Conservation (phyloP, 2,329 filamentous ascomycete genomes). For the Cercospora janseana region DNA sequence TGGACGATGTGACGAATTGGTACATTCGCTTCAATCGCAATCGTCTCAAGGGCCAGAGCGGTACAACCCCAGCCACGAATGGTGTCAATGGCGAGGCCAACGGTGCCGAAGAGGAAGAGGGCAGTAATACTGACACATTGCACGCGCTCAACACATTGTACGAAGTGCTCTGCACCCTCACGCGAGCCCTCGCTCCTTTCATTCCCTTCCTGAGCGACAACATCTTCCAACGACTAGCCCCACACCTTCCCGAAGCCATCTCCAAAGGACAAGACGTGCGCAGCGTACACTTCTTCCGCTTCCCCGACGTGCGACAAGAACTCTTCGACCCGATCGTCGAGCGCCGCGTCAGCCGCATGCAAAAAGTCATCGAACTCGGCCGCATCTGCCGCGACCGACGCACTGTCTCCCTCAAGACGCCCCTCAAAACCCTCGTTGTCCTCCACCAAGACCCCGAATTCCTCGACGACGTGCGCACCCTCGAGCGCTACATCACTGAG, state of each 20-base stretch:
- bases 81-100: conserved; percentile 25
- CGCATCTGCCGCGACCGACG: conserved; percentile 82
- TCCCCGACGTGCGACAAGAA: conserved; percentile 83
- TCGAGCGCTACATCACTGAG: conserved; percentile 85
- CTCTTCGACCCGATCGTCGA: conserved; percentile 85
- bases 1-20: conserved; percentile 98
- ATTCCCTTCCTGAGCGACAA: conserved; percentile 93
- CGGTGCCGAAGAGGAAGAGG: conserved; percentile 58
- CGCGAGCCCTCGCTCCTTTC: conserved; percentile 86
- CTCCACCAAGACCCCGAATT: conserved; percentile 82
- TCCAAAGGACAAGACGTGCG: conserved; percentile 66
- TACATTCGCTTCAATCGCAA: conserved; percentile 94
- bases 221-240: conserved; percentile 81
- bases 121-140: conserved; percentile 72
- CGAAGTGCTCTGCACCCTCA: conserved; percentile 86
- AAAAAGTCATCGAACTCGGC: conserved; percentile 88
- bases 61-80: conserved; percentile 23
- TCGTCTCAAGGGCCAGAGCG: conserved; percentile 69
- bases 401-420: conserved; percentile 83
- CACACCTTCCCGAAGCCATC: conserved; percentile 72
- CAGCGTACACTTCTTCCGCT: conserved; percentile 88
- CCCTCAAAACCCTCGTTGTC: conserved; percentile 83
- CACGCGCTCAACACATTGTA: conserved; percentile 93
- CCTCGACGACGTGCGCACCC: conserved; percentile 78
- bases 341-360: conserved; percentile 85